Evolutionary conservation across 2,329 filamentous ascomycete species (phyloP).

Genomic region (Ceratocystis papillata): DNA sequence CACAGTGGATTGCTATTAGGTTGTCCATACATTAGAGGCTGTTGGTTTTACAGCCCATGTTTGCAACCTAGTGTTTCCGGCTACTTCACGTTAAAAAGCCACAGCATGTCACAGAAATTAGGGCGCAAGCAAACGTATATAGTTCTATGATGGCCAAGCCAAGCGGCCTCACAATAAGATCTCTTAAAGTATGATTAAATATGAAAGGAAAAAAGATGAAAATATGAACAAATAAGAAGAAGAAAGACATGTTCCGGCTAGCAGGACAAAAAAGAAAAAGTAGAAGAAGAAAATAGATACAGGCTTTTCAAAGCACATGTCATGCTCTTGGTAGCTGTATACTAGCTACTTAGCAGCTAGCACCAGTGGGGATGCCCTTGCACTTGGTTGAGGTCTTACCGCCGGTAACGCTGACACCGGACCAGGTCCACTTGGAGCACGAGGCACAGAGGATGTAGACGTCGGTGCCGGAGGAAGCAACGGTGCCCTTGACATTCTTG

Average conservation of each 20-base stretch:
- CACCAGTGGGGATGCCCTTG: slow-evolving; percentile 27
- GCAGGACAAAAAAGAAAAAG: not conserved
- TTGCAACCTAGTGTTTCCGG: not conserved
- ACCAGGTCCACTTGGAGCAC: slow-evolving; percentile 44
- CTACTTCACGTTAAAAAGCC: not conserved
- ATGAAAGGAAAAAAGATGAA: not conserved
- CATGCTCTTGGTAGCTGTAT: not conserved
- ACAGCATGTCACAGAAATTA: not conserved
- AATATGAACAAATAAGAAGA: not conserved
- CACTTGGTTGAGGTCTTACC: slow-evolving; percentile 35
- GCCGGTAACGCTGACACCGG: slow-evolving; percentile 39
- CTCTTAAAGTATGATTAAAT: slow-evolving; percentile 2
- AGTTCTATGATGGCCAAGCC: not conserved
- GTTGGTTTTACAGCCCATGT: too few species aligned
- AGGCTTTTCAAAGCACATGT: not conserved
- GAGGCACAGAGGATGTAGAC: slow-evolving; percentile 45
- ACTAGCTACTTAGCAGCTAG: slow-evolving; percentile 18
- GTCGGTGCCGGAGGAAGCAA: slow-evolving; percentile 33
- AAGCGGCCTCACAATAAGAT: not conserved
- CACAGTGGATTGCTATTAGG: too few species aligned
- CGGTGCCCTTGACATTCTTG: slow-evolving; percentile 36
- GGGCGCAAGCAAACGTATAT: too few species aligned
- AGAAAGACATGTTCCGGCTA: slow-evolving; percentile 1
- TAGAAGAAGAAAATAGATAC: slow-evolving; percentile 9
- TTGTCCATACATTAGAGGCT: too few species aligned